Conservation (phyloP, 371 early-diverging fungal genomes). For the Circinella umbellata region DNA sequence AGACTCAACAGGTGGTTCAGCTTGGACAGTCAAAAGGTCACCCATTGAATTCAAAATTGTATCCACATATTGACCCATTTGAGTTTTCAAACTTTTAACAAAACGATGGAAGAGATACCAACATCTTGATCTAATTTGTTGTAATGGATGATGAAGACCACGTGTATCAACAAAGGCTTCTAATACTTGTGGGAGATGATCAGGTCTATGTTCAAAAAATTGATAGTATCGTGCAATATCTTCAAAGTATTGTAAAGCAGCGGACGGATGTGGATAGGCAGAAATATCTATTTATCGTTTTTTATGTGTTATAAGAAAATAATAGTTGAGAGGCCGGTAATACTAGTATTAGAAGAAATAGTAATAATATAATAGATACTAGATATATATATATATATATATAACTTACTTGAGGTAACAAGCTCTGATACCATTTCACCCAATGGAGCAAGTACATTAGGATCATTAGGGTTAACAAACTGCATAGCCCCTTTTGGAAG, state of each 20-base stretch:
- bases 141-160: conserved; percentile 79
- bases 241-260: conserved; percentile 80
- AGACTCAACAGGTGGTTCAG: conserved; percentile 58
- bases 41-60: conserved; percentile 69
- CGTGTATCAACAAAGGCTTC: conserved; percentile 78
- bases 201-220: conserved; percentile 75
- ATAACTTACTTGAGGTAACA: conserved; percentile 53
- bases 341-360: too few relatives aligned
- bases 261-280: conserved; percentile 81
- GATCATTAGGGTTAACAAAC: conserved; percentile 57
- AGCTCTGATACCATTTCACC: conserved; percentile 77
- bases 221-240: conserved; percentile 74
- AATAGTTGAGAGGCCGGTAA: not conserved
- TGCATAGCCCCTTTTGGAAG: conserved; percentile 62
- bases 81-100: conserved; percentile 72
- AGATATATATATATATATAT: not conserved
- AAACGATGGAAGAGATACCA: conserved; percentile 93
- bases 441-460: conserved; percentile 59
- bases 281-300: conserved; percentile 57
- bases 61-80: conserved; percentile 69
- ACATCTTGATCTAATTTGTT: conserved; percentile 76
- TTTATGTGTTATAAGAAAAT: not conserved
- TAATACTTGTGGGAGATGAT: conserved; percentile 73
- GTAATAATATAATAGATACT: not conserved
- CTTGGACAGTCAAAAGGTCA: conserved; percentile 76